Evolutionary conservation across 169 alveolate species (phyloP).

Genomic region (Cryptosporidium bovis): DNA sequence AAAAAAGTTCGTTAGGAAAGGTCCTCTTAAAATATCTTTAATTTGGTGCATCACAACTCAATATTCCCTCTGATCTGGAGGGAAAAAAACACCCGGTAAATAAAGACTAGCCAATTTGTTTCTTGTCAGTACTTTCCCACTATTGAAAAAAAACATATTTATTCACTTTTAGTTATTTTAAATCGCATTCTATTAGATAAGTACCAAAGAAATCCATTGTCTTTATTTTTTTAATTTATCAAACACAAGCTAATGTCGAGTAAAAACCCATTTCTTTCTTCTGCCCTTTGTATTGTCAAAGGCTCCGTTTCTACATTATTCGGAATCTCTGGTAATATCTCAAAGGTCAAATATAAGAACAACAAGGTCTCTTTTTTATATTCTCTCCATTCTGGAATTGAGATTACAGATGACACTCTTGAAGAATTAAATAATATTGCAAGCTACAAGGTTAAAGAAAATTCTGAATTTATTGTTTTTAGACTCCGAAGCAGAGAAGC

Average conservation of each 20-base stretch:
- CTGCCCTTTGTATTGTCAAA: slow-evolving; percentile 58
- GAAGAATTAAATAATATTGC: slow-evolving; percentile 41
- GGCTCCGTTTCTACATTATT: slow-evolving; percentile 54
- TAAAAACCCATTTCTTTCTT: slow-evolving; percentile 47
- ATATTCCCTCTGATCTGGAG: slow-evolving; percentile 17
- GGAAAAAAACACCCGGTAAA: slow-evolving; percentile 58
- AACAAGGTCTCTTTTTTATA: slow-evolving; percentile 15
- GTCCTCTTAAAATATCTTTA: background rate
- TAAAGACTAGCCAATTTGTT: background rate
- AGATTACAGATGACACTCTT: slow-evolving; percentile 13
- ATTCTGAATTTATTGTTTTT: slow-evolving; percentile 27
- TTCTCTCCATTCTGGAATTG: slow-evolving; percentile 11
- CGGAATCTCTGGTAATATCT: slow-evolving; percentile 36
- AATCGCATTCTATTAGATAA: no score
- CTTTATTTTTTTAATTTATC: background rate
- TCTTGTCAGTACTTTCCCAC: background rate
- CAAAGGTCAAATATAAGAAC: slow-evolving; percentile 36
- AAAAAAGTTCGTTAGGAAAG: background rate
- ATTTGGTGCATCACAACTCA: slow-evolving; percentile 12
- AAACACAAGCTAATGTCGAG: slow-evolving; percentile 24
- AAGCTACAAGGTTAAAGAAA: slow-evolving; percentile 45
- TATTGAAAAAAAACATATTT: no score
- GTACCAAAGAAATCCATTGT: no score
- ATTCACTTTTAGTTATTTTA: background rate
- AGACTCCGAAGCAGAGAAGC: slow-evolving; percentile 55